Evolutionary conservation across 257 asterid genomes (phyloP), one percentile per base, ranked within the genome.

Genomic region (Solanum bulbocastanum): DNA sequence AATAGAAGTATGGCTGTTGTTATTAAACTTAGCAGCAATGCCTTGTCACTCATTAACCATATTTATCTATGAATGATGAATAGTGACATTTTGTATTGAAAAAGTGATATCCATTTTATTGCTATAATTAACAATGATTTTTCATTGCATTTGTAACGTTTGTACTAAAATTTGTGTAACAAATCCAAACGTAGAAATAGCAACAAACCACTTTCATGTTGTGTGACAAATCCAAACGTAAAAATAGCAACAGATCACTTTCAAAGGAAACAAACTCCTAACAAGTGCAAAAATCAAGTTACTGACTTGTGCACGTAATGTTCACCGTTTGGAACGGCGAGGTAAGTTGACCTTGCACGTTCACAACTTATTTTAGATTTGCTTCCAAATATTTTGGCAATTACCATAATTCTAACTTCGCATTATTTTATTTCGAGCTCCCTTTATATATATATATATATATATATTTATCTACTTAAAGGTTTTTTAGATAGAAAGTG

Each of bases 21-120:
- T 39, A 92, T 91, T 82, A 88, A 84, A 73, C 92, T 86, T 5
- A 88, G 92, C 2, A 94, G 98, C 90, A 94, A 87, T 87, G 94
- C 97, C n/a, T 89, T 96, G 89, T 87, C 92, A 35, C 93, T 94
- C 25, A 93, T 96, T 83, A 96, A 94, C 86, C 92, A 92, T 91
- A 97, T 95, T 68, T 92, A 52, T 4, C 4, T 1, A 44, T 52
- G 62, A 52, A 52, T 52, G 23, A 5, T 52, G 87, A 79, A 36
- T 52, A 68, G 10, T 58, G 33, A 69, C 32, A 13, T 0, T 30
- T 30, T 69, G 75, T 30, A 30, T 30, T 69, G 37, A 69, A 69
- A 69, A 30, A 30, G 11, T 25, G 33, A 6, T 0, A 13, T 68
- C 22, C 74, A 32, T 71, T 8, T 32, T 71, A 71, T 32, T 71